Conservation (phyloP, 2,329 filamentous ascomycete species). For the Alternaria incomplexa region DNA sequence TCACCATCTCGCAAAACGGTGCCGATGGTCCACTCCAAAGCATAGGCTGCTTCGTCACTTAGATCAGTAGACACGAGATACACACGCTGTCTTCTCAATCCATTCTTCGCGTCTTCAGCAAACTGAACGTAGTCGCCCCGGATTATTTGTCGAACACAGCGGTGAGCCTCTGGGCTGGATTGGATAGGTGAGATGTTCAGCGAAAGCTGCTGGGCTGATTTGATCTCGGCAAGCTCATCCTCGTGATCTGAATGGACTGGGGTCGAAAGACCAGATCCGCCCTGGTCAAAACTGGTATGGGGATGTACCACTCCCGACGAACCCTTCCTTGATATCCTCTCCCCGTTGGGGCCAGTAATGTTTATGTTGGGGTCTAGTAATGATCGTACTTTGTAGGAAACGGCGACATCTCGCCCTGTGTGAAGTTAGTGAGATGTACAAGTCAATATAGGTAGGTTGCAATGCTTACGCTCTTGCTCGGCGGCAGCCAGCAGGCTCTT, state of each 20-base stretch:
- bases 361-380: conserved; percentile 72
- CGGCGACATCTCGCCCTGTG: conserved; percentile 56
- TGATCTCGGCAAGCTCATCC: conserved; percentile 82
- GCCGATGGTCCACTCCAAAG: conserved; percentile 95
- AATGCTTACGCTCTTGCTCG: conserved; percentile 75
- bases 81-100: conserved; percentile 79
- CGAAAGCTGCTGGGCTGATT: conserved; percentile 82
- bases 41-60: conserved; percentile 92
- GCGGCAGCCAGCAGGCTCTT: conserved; percentile 73
- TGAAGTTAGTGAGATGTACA: conserved; percentile 15
- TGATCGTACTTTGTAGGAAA: conserved; percentile 65
- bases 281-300: conserved; percentile 80
- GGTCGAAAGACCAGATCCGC: conserved; percentile 63
- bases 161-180: conserved; percentile 75
- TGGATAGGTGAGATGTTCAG: conserved; percentile 82
- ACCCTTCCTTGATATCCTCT: conserved; percentile 61
- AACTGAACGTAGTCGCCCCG: conserved; percentile 83
- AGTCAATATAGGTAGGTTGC: not conserved
- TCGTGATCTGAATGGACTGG: conserved; percentile 85
- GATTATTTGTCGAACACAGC: conserved; percentile 87
- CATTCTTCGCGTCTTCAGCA: conserved; percentile 77
- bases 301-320: conserved; percentile 70
- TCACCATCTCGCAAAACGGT: conserved; percentile 94
- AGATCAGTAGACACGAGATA: conserved; percentile 96
- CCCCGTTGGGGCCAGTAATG: conserved; percentile 66